Percentiles rank a stretch among this genome's conserved stretches.
Evolutionary conservation across 495 filamentous ascomycete species (phyloP).

Genomic region (Parathielavia hyrcaniae): DNA sequence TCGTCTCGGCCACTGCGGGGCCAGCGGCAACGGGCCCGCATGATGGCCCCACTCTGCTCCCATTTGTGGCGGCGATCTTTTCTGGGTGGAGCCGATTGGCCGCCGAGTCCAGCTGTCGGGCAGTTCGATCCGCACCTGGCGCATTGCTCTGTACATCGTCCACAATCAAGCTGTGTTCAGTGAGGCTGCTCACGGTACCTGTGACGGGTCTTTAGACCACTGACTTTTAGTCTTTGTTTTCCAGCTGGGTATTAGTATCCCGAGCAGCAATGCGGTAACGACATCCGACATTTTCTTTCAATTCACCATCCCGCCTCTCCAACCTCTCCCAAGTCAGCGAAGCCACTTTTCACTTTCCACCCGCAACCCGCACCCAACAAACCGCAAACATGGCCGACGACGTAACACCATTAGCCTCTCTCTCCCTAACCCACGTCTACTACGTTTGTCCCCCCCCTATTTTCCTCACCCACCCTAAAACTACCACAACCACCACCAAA

Average conservation of each 20-base stretch:
- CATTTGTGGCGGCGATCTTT: background rate
- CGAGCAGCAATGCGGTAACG: background rate
- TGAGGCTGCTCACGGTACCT: too few relatives aligned
- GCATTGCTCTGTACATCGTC: too few relatives aligned
- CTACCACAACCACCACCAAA: constrained; percentile 21
- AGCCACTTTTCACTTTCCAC: too few relatives aligned
- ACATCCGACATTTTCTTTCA: background rate
- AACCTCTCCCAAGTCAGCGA: background rate
- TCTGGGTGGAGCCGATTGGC: constrained; percentile 26
- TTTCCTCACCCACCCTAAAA: background rate
- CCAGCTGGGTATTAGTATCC: too few relatives aligned
- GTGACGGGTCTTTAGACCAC: too few relatives aligned
- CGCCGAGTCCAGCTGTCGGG: background rate
- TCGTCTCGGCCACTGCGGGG: constrained; percentile 18
- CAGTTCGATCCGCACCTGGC: too few relatives aligned
- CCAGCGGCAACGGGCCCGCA: background rate
- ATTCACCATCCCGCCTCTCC: background rate
- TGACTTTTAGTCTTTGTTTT: too few relatives aligned
- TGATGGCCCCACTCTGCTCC: background rate
- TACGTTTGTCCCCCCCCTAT: constrained; percentile 55
- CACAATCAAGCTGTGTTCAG: too few relatives aligned
- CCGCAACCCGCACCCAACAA: background rate
- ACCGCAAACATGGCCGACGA: constrained; percentile 51
- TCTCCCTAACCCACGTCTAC: constrained; percentile 91
- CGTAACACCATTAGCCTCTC: constrained; percentile 67